Conservation (phyloP, 257 asterid genomes). For the Leonotis leonurus region DNA sequence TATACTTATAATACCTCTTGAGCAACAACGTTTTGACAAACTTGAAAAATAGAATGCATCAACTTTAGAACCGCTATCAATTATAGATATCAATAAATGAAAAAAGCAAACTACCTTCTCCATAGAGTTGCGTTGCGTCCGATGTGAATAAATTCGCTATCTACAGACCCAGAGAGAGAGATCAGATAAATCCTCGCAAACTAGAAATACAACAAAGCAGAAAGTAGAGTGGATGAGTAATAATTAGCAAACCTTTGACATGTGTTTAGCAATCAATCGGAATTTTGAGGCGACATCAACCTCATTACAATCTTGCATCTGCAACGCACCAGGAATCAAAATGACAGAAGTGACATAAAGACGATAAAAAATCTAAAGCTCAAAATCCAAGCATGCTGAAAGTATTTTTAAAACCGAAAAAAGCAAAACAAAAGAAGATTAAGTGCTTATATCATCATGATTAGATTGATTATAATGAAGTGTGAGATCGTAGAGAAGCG, state of each 20-base stretch:
- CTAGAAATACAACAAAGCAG: neutral
- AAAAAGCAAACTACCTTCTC: constrained; percentile 41
- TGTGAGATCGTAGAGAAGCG: neutral
- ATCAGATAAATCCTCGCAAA: constrained; percentile 1
- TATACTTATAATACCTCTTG: neutral
- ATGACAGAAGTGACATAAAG: neutral
- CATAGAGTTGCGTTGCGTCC: constrained; percentile 31
- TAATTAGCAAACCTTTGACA: constrained; percentile 47
- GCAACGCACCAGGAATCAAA: constrained; percentile 15
- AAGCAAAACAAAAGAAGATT: neutral
- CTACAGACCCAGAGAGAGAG: constrained; percentile 26
- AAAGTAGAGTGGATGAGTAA: constrained; percentile 6
- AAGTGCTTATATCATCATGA: neutral
- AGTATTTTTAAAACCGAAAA: neutral
- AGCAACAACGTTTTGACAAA: neutral
- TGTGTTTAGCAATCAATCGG: constrained; percentile 49
- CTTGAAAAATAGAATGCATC: neutral
- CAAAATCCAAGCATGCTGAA: neutral
- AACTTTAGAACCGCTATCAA: neutral
- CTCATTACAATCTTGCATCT: constrained; percentile 52
- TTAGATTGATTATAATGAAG: neutral
- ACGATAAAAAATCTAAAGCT: neutral
- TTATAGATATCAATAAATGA: neutral
- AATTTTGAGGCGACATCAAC: constrained; percentile 49
- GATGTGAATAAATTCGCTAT: constrained; percentile 28